Percentiles rank a stretch among this genome's conserved stretches.
These are phyloP conservation scores for Galerina sulciceps DNA, from an alignment of 768 basidiomycete species.

Conservation along the genomic window DNA sequence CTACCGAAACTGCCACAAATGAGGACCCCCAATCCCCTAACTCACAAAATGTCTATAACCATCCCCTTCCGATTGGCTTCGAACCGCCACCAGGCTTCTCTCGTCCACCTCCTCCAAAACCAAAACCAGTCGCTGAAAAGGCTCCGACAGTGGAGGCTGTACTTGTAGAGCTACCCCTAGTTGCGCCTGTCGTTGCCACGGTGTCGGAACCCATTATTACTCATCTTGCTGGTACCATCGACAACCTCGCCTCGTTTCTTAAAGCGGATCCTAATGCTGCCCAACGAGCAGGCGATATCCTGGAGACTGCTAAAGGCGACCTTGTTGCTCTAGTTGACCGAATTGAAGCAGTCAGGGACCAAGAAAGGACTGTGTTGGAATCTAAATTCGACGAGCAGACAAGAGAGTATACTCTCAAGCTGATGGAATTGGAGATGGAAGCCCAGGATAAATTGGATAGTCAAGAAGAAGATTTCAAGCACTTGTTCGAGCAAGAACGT, in stretches of 20 bases:
- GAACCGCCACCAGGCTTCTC: constrained; percentile 92
- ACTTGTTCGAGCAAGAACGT: constrained; percentile 80
- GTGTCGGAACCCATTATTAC: constrained; percentile 90
- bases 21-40: constrained; percentile 16
- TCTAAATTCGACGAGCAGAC: constrained; percentile 79
- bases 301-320: constrained; percentile 82
- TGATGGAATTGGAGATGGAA: constrained; percentile 84
- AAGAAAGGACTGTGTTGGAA: constrained; percentile 72
- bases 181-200: constrained; percentile 80
- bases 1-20: constrained; percentile 25
- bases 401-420: constrained; percentile 77
- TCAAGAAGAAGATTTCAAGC: constrained; percentile 86
- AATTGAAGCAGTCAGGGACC: constrained; percentile 79
- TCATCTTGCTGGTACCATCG: constrained; percentile 92
- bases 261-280: constrained; percentile 72
- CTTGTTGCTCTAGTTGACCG: constrained; percentile 76
- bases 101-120: constrained; percentile 58
- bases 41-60: constrained; percentile 59
- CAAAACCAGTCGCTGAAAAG: constrained; percentile 15
- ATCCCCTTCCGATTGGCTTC: constrained; percentile 87
- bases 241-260: constrained; percentile 85
- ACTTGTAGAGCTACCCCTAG: constrained; percentile 63
- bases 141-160: constrained; percentile 21
- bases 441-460: constrained; percentile 83
- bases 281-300: constrained; percentile 70